Conservation (phyloP, 2,329 filamentous ascomycete species). For the Pseudogymnoascus sp. region DNA sequence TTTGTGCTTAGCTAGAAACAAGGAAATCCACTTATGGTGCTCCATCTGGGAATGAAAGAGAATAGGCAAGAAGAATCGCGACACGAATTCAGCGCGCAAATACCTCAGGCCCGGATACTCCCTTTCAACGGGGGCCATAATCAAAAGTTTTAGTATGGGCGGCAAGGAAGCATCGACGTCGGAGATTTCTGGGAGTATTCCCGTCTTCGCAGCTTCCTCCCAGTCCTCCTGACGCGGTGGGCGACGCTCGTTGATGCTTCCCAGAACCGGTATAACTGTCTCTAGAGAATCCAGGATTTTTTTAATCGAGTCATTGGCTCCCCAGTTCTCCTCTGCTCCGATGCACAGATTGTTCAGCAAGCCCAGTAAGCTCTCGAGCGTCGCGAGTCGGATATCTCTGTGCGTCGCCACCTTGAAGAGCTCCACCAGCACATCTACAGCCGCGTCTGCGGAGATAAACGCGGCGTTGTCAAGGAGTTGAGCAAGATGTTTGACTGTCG, state of each 20-base stretch:
- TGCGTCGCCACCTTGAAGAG: conserved; percentile 30
- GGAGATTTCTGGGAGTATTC: conserved; percentile 21
- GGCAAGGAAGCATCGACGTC: conserved; percentile 14
- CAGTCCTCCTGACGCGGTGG: conserved; percentile 29
- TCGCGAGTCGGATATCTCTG: conserved; percentile 31
- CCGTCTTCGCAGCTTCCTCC: conserved; percentile 21
- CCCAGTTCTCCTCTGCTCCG: conserved; percentile 15
- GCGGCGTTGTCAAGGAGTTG: conserved; percentile 30
- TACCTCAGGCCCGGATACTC: conserved; percentile 11
- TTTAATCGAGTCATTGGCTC: conserved; percentile 13
- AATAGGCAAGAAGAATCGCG: conserved; percentile 10
- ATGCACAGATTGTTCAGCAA: conserved; percentile 22
- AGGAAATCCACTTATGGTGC: conserved; percentile 12
- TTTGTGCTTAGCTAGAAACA: conserved; percentile 13
- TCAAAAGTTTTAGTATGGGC: conserved; percentile 13
- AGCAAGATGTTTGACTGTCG: conserved; percentile 36
- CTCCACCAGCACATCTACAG: conserved; percentile 25
- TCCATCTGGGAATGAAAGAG: conserved; percentile 10
- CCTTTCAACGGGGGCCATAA: not conserved
- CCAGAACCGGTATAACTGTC: conserved; percentile 27
- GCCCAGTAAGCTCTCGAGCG: conserved; percentile 29
- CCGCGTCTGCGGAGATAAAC: conserved; percentile 27
- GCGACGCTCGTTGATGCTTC: conserved; percentile 30
- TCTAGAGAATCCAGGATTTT: conserved; percentile 25
- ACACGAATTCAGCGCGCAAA: conserved; percentile 11